Evolutionary conservation across 2,329 filamentous ascomycete genomes (phyloP).

Genomic region (Diaporthe vaccinii): DNA sequence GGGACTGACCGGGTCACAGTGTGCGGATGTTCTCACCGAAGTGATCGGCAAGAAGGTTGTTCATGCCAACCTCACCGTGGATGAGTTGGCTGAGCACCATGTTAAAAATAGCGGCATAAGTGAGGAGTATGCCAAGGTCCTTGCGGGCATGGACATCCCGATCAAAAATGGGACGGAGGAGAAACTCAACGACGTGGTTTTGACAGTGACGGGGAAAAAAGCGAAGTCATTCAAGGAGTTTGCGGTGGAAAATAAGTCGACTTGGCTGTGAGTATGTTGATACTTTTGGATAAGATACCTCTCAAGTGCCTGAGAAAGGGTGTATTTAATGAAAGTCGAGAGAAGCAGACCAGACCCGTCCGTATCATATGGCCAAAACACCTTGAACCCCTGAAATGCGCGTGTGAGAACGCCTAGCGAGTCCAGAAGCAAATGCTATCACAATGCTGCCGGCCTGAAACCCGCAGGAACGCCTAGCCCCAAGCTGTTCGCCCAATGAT

Average conservation of each 20-base stretch:
- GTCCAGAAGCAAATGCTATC: conserved; percentile 25
- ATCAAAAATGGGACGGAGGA: conserved; percentile 54
- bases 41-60: conserved; percentile 51
- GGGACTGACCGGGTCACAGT: conserved; percentile 42
- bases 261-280: conserved; percentile 43
- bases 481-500: background rate
- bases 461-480: conserved; percentile 16
- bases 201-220: conserved; percentile 50
- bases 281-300: background rate
- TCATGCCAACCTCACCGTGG: conserved; percentile 51
- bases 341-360: background rate
- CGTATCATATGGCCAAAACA: conserved; percentile 8
- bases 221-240: conserved; percentile 50
- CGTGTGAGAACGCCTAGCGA: background rate
- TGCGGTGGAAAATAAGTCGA: conserved; percentile 44
- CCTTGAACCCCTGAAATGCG: background rate
- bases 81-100: conserved; percentile 46
- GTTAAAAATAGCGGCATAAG: conserved; percentile 47
- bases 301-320: background rate
- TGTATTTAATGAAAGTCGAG: background rate
- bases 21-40: conserved; percentile 51
- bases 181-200: conserved; percentile 51
- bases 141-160: conserved; percentile 51
- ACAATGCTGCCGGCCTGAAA: conserved; percentile 11
- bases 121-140: conserved; percentile 49